Base-by-base conservation (phyloP, 768 basidiomycete species). In the Glaciozyma antarctica region DNA sequence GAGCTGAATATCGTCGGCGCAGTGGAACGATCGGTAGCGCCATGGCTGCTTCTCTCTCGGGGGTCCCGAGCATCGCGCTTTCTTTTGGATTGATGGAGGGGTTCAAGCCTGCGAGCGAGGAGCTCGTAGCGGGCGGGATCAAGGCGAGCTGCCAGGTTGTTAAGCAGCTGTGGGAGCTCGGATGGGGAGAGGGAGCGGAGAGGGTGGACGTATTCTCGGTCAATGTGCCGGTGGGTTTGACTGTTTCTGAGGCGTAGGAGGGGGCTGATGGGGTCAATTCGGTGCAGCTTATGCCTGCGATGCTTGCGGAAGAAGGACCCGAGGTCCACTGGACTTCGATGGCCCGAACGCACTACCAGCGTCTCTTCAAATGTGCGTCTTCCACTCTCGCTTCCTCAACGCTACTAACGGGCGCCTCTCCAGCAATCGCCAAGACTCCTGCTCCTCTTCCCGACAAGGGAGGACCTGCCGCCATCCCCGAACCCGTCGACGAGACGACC, bases 11-110 rank as follows among this genome's bases (percentile, higher is more conserved):
- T 52, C n/a, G 24, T 48, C n/a, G 41, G 21, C 45, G 57, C 54
- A 64, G 62, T 9, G 78, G 78, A 4, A 79, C 78, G 1, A 72
- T 79, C 63, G 78, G 78, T 15, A 77, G 77, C 3, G 75, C 78
- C 6, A 69, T 79, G 44, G 71, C 75, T 6, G 77, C 74, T 3
- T 71, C 76, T 6, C 54, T 78, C 4, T 75, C 76, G 8, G 71
- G 75, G 13, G 71, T 74, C 6, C 75, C 75, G 2, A 66, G 73
- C 47, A 77, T 78, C 64, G 77, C 77, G 21, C 65, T 78, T 22
- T 76, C 75, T 0, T 78, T 74, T 67, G 76, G 78, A 12, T 73
- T 78, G 8, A 74, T 77, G 62, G 69, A 70, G 17, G 64, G 62
- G 2, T 65, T 34, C 68, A 74, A 43, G 73, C 76, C 24, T 67